Base-by-base conservation (phyloP, 305 asterid genomes). In the Withania somnifera region DNA sequence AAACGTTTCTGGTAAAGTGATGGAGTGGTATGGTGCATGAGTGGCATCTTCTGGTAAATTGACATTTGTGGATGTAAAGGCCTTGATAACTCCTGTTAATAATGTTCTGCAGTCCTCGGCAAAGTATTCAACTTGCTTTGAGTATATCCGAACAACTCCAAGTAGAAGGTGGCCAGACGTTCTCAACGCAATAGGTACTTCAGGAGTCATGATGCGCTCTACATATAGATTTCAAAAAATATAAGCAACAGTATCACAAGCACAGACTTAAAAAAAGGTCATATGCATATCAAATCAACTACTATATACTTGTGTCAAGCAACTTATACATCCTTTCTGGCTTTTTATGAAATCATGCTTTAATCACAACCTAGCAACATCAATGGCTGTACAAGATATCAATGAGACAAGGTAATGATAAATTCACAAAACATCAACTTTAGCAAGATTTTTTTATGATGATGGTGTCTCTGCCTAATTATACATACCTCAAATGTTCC, bases 161-260 rank as follows among this genome's bases (percentile, higher is more conserved):
- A 94, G 95, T 71, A 96, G 87, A 83, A 96, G 98, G 88, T 94
- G 98, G 24, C 96, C 96, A 0, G 98, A 94, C 91, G 91, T 90
- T 85, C 99, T 93, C 85, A 96, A 85, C 0, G 99, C 99, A 88
- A 96, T 90, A 5, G 98, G 97, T 85, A 91, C 92, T 82, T 90
- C 94, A 17, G 98, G 97, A 76, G 78, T 80, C 92, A 96, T 90
- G 81, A 94, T 94, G 67, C 88, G 85, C 82, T 94, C 99, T 96
- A 90, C 28, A 83, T 82, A 79, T 82, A 60, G 32, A 79, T 82
- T 51, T 42, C 73, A 79, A 38, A 0, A 47, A 47, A 47, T 50
- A 73, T 50, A 73, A 73, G 79, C 42, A 73, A 47, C 60, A 47
- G 79, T 50, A 26, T 75, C 40, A 75, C 15, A 26, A 26, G 22